Conservation (phyloP, 768 basidiomycete genomes). For the Melanogaster broomeanus region DNA sequence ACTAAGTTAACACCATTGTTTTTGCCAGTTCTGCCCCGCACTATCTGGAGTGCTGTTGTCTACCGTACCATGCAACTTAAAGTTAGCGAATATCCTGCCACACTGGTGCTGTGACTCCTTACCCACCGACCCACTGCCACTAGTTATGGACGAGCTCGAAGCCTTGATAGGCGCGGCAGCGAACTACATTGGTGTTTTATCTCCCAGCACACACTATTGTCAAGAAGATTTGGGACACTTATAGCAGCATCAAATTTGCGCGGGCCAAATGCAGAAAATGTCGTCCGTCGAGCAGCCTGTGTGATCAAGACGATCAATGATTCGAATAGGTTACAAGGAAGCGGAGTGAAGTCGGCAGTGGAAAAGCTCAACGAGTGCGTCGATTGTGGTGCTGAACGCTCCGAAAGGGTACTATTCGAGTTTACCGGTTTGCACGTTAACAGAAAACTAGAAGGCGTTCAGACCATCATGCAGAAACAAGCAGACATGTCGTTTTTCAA, state of each 20-base stretch:
- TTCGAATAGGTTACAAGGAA: neutral
- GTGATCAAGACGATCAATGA: conserved; percentile 2
- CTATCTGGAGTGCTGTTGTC: too few species aligned
- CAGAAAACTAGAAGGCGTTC: conserved; percentile 4
- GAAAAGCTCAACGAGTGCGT: conserved; percentile 2
- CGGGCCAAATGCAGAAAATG: neutral
- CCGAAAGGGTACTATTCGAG: too few species aligned
- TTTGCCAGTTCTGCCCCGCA: too few species aligned
- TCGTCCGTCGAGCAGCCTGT: conserved; percentile 2
- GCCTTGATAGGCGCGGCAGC: conserved; percentile 22
- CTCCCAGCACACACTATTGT: neutral
- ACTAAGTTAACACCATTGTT: too few species aligned
- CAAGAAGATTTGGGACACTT: neutral
- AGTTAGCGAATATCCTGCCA: conserved; percentile 82
- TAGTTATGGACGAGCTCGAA: neutral
- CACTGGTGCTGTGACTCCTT: conserved; percentile 46
- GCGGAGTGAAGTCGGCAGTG: neutral
- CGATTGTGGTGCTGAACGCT: neutral
- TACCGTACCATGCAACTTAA: too few species aligned
- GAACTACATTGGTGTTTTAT: conserved; percentile 49
- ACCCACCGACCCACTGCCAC: neutral
- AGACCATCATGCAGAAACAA: neutral
- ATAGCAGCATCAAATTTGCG: neutral
- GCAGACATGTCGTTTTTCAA: conserved; percentile 6
- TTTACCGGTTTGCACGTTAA: too few species aligned